Evolutionary conservation across 2,329 filamentous ascomycete species (phyloP).

Genomic region (Trichoderma sp.): DNA sequence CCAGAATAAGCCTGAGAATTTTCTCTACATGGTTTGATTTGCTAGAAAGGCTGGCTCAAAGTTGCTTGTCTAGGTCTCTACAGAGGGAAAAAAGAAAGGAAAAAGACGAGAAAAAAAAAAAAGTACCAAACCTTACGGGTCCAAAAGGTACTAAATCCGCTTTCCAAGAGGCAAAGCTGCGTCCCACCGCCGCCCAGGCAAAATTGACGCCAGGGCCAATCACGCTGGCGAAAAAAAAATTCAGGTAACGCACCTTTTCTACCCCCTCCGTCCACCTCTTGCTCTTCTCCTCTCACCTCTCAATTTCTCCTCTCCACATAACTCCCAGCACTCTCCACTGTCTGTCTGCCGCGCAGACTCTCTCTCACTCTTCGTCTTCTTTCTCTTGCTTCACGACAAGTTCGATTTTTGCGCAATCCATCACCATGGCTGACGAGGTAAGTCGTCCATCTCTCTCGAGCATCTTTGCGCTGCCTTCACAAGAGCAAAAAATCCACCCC

Average conservation of each 20-base stretch:
- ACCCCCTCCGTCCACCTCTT: constrained; percentile 21
- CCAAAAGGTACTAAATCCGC: constrained; percentile 13
- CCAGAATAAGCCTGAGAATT: background rate
- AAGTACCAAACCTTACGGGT: constrained; percentile 12
- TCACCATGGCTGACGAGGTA: constrained; percentile 63
- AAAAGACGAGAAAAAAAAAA: background rate
- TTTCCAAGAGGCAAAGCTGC: constrained; percentile 11
- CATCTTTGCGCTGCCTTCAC: constrained; percentile 32
- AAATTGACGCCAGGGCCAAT: constrained; percentile 36
- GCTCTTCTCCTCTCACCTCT: constrained; percentile 28
- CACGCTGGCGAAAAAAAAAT: constrained; percentile 44
- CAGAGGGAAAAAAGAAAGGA: background rate
- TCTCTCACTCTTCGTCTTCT: constrained; percentile 25
- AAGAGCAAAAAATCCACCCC: constrained; percentile 47
- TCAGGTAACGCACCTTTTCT: constrained; percentile 28
- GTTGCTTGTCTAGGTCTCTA: background rate
- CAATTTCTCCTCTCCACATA: constrained; percentile 27
- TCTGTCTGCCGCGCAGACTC: constrained; percentile 29
- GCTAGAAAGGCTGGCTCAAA: background rate
- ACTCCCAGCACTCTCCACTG: constrained; percentile 31
- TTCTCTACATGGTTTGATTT: background rate
- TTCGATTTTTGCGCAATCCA: constrained; percentile 45
- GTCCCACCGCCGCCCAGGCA: constrained; percentile 32
- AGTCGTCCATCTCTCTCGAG: constrained; percentile 37
- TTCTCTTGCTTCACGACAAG: constrained; percentile 36